A percentile compares a stretch with the other conserved stretches of the same genome.
phyloP scores from a whole-genome alignment of 148 eudicot genomes.

The Diospyros kaki region DNA sequence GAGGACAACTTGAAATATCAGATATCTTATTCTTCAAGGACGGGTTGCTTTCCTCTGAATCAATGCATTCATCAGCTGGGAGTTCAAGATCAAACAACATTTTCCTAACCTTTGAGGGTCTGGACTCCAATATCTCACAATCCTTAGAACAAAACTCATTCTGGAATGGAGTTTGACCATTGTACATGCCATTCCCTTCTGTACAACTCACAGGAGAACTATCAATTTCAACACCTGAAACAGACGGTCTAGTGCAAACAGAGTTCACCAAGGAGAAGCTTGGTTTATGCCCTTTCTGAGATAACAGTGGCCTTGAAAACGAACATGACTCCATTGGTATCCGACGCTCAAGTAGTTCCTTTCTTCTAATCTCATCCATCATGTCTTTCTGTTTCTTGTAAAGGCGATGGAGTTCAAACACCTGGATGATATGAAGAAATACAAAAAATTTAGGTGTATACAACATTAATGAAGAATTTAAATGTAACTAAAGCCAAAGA shows the following conservation, averaged over 20 bases:
- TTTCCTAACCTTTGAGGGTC: slow-evolving; percentile 71
- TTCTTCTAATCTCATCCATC: slow-evolving; percentile 73
- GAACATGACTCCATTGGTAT: slow-evolving; percentile 61
- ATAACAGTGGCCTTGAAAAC: slow-evolving; percentile 54
- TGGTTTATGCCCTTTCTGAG: slow-evolving; percentile 55
- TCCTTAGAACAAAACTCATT: slow-evolving; percentile 43
- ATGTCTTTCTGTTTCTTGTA: slow-evolving; percentile 77
- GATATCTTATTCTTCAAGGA: slow-evolving; percentile 21
- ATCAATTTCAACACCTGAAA: slow-evolving; percentile 27
- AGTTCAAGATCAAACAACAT: slow-evolving; percentile 72
- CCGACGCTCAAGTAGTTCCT: slow-evolving; percentile 37
- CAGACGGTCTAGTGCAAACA: slow-evolving; percentile 26
- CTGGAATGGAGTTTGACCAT: slow-evolving; percentile 21
- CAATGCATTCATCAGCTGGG: slow-evolving; percentile 70
- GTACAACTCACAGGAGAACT: slow-evolving; percentile 36
- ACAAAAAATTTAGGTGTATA: not conserved
- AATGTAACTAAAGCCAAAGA: not conserved
- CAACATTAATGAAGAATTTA: not conserved
- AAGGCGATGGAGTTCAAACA: slow-evolving; percentile 83
- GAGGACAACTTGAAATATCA: slow-evolving; percentile 18
- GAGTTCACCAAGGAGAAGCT: slow-evolving; percentile 42
- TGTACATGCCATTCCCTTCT: slow-evolving; percentile 38
- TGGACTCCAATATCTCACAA: slow-evolving; percentile 57
- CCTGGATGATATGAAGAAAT: slow-evolving; percentile 34
- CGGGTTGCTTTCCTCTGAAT: slow-evolving; percentile 52